phyloP scores from a whole-genome alignment of 257 asterid species.

The Vinca minor region DNA sequence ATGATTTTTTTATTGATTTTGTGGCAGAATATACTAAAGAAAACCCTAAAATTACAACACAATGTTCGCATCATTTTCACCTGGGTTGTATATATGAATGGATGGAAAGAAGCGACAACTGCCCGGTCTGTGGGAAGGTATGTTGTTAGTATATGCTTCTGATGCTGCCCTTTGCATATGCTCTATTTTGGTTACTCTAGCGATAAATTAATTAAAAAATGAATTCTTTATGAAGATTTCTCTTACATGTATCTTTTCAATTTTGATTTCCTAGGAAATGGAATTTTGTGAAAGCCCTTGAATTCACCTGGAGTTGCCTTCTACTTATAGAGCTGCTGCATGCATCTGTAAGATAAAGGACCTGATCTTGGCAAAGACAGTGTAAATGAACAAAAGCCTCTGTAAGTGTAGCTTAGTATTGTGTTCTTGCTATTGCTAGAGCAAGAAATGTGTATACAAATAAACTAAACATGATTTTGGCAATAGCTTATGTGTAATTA shows the following conservation, averaged over 20 bases:
- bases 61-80: constrained; percentile 21
- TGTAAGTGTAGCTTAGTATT: neutral
- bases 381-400: neutral
- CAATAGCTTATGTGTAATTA: neutral
- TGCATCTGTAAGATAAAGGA: constrained; percentile 12
- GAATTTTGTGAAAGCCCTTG: constrained; percentile 16
- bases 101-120: constrained; percentile 21
- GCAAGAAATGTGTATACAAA: neutral
- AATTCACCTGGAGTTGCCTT: constrained; percentile 1
- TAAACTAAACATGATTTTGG: neutral
- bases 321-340: neutral
- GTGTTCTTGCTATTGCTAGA: neutral
- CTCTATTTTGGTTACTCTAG: neutral
- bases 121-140: constrained; percentile 26
- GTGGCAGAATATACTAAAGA: constrained; percentile 18
- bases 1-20: neutral
- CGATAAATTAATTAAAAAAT: neutral
- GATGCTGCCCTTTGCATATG: neutral
- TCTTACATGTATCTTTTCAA: neutral
- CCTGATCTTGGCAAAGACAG: constrained; percentile 2
- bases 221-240: neutral
- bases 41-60: constrained; percentile 14
- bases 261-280: constrained; percentile 12
- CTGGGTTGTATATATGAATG: constrained; percentile 22
- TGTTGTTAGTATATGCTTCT: neutral